These are phyloP conservation scores for Zasmidium angulare DNA, from an alignment of 2,329 filamentous ascomycete species.

Conservation along the genomic window DNA sequence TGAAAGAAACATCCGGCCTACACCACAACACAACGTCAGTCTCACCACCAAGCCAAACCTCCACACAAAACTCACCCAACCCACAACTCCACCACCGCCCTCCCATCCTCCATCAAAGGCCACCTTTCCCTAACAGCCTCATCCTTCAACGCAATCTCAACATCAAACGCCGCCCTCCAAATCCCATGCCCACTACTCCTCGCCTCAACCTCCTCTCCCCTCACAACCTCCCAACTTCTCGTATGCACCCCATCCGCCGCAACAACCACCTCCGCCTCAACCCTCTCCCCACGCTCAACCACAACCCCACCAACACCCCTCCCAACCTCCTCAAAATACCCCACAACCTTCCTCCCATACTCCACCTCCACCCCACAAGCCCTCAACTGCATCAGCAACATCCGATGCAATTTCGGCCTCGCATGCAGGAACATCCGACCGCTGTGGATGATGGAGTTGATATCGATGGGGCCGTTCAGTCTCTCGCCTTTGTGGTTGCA, in stretches of 20 bases:
- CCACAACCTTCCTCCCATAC: constrained; percentile 43
- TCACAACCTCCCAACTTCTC: constrained; percentile 44
- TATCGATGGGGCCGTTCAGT: constrained; percentile 1
- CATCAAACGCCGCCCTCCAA: constrained; percentile 14
- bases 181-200: constrained; percentile 14
- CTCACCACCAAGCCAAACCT: constrained; percentile 9
- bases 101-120: constrained; percentile 4
- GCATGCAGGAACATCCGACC: constrained; percentile 1
- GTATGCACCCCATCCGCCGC: constrained; percentile 41
- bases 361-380: constrained; percentile 43
- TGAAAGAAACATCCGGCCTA: background rate
- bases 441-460: background rate
- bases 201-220: constrained; percentile 35
- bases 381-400: constrained; percentile 53
- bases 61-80: background rate
- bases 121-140: constrained; percentile 9
- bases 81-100: constrained; percentile 7
- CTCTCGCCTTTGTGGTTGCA: constrained; percentile 3
- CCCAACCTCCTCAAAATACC: constrained; percentile 45
- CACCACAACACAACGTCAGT: constrained; percentile 38
- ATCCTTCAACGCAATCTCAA: constrained; percentile 15
- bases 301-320: constrained; percentile 24
- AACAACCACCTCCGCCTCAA: constrained; percentile 42
- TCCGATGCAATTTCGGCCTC: constrained; percentile 29
- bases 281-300: constrained; percentile 40